Conservation (phyloP, 1,139 yeast species). For the Blastobotrys illinoisensis region DNA sequence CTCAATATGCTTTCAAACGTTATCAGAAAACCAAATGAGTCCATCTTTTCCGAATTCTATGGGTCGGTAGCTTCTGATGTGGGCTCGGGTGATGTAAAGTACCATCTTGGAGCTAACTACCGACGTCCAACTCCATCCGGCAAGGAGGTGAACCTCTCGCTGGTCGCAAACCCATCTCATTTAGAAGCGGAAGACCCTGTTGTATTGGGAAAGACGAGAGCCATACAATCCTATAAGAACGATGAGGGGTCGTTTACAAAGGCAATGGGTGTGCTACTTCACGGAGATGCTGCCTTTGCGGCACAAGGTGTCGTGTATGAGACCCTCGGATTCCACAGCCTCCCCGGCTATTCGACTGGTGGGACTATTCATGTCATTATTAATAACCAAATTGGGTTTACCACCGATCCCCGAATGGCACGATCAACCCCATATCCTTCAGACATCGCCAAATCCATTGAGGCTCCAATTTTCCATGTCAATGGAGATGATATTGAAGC, state of each 20-base stretch:
- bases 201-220: slow-evolving; percentile 93
- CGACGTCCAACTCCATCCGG: slow-evolving; percentile 97
- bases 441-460: slow-evolving; percentile 88
- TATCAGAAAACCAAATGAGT: slow-evolving; percentile 95
- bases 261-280: slow-evolving; percentile 84
- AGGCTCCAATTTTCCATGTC: slow-evolving; percentile 97
- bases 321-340: slow-evolving; percentile 84
- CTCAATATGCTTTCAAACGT: slow-evolving; percentile 93
- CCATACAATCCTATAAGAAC: slow-evolving; percentile 81
- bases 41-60: slow-evolving; percentile 88
- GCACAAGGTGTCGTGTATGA: slow-evolving; percentile 98
- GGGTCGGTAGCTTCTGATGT: slow-evolving; percentile 72
- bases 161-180: slow-evolving; percentile 97
- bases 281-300: slow-evolving; percentile 97
- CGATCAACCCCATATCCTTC: slow-evolving; percentile 96
- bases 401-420: slow-evolving; percentile 93
- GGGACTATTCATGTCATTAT: slow-evolving; percentile 93
- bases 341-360: slow-evolving; percentile 93
- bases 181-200: slow-evolving; percentile 98
- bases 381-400: slow-evolving; percentile 96
- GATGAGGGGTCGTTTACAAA: slow-evolving; percentile 75
- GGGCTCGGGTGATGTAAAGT: slow-evolving; percentile 97
- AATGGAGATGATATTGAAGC: slow-evolving; percentile 96
- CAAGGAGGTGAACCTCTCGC: slow-evolving; percentile 82
- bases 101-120: slow-evolving; percentile 97